Evolutionary conservation across 2,329 filamentous ascomycete species (phyloP).

Genomic region (Ilyonectria robusta): DNA sequence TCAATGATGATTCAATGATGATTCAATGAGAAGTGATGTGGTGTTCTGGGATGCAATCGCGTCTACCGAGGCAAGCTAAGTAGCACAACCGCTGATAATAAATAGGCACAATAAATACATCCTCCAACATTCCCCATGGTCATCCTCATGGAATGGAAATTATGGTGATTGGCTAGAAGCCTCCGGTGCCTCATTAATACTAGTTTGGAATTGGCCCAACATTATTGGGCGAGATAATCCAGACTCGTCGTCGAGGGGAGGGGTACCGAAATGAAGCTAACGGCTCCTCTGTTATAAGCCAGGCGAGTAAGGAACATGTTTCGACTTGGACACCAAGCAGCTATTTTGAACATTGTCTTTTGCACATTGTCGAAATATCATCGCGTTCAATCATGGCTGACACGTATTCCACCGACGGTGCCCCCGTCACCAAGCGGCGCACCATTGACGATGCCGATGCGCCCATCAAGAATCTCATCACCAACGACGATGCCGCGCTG

Average conservation of each 20-base stretch:
- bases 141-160: neutral
- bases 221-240: neutral
- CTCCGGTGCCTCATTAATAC: neutral
- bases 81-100: neutral
- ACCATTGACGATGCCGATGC: neutral
- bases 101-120: neutral
- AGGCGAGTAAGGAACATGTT: neutral
- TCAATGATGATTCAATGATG: neutral
- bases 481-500: conserved; percentile 13
- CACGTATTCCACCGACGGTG: neutral
- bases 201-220: neutral
- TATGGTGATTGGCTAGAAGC: neutral
- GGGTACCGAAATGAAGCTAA: neutral
- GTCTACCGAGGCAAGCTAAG: neutral
- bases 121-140: neutral
- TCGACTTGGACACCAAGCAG: neutral
- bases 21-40: neutral
- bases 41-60: neutral
- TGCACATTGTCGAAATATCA: neutral
- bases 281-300: neutral
- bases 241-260: neutral
- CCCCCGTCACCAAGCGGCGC: neutral
- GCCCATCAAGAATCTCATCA: neutral
- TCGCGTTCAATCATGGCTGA: neutral
- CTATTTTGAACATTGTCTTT: neutral